phyloP scores from a whole-genome alignment of 495 filamentous ascomycete genomes.

The Podospora pseudoanserina region DNA sequence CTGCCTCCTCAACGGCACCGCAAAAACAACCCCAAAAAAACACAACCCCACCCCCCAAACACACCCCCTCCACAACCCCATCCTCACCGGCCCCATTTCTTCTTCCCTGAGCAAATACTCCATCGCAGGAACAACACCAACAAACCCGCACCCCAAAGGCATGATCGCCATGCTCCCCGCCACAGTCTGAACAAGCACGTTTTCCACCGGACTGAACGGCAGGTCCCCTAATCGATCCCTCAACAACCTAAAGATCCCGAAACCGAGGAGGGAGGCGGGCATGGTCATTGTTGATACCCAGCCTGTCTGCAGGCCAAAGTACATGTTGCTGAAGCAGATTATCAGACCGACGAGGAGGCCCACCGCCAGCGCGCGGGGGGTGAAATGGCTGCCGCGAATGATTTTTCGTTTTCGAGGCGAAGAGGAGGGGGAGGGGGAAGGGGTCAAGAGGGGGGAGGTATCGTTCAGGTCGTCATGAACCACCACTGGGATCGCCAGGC shows the following conservation, averaged over 20 bases:
- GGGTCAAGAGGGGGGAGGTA: neutral
- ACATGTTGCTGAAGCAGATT: conserved; percentile 94
- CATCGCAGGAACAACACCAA: conserved; percentile 80
- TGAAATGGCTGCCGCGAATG: conserved; percentile 53
- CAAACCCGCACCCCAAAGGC: conserved; percentile 94
- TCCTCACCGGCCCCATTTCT: conserved; percentile 70
- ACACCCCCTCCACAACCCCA: conserved; percentile 72
- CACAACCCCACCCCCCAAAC: conserved; percentile 89
- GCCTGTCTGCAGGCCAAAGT: conserved; percentile 95
- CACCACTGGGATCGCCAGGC: neutral
- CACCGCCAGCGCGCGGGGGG: conserved; percentile 70
- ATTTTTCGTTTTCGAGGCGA: neutral
- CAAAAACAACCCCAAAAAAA: conserved; percentile 95
- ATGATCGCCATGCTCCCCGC: conserved; percentile 94
- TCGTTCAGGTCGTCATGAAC: neutral
- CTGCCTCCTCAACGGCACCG: conserved; percentile 70
- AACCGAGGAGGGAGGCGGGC: conserved; percentile 93
- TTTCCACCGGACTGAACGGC: conserved; percentile 92
- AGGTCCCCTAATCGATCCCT: conserved; percentile 56
- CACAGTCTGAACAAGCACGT: conserved; percentile 95
- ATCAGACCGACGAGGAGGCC: conserved; percentile 81
- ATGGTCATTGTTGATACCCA: conserved; percentile 72
- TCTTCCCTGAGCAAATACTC: conserved; percentile 73
- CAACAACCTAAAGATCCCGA: conserved; percentile 85
- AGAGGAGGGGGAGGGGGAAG: neutral